These are phyloP conservation scores for Bretziella fagacearum DNA, from an alignment of 2,329 filamentous ascomycete genomes.

Conservation along the genomic window DNA sequence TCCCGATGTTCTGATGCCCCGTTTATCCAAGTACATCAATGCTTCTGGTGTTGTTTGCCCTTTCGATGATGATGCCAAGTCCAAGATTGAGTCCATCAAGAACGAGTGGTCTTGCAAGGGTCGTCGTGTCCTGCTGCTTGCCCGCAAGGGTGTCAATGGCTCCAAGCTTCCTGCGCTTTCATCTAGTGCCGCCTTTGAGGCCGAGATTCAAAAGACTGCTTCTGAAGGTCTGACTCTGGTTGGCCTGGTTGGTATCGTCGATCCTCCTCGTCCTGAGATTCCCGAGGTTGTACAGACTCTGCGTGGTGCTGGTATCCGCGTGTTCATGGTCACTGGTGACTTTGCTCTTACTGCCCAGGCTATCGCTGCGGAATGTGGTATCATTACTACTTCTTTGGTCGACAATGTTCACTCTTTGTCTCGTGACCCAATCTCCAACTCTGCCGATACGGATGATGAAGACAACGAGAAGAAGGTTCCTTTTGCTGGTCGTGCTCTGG, in stretches of 20 bases:
- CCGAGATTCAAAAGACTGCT: constrained; percentile 60
- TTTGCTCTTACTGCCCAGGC: constrained; percentile 65
- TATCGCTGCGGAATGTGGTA: constrained; percentile 67
- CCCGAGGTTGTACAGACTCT: constrained; percentile 72
- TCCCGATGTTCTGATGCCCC: constrained; percentile 89
- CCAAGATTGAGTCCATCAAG: constrained; percentile 61
- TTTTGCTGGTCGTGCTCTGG: constrained; percentile 32
- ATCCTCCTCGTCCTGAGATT: constrained; percentile 88
- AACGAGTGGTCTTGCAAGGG: constrained; percentile 81
- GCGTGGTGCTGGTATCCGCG: constrained; percentile 80
- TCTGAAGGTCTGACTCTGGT: constrained; percentile 83
- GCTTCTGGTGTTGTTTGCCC: constrained; percentile 59
- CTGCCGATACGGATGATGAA: constrained; percentile 19
- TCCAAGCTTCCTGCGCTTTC: constrained; percentile 50
- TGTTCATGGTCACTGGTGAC: constrained; percentile 96
- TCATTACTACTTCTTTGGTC: constrained; percentile 48
- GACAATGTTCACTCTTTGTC: constrained; percentile 27
- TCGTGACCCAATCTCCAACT: constrained; percentile 54
- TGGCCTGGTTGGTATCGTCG: constrained; percentile 88
- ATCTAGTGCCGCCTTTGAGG: constrained; percentile 72
- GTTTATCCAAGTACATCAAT: constrained; percentile 64
- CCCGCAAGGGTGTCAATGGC: constrained; percentile 60
- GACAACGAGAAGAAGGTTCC: constrained; percentile 16
- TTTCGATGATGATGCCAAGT: constrained; percentile 50
- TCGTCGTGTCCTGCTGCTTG: constrained; percentile 85